Conservation (phyloP, 1,284 basidiomycete species). For the Cutaneotrichosporon cyanovorans region DNA sequence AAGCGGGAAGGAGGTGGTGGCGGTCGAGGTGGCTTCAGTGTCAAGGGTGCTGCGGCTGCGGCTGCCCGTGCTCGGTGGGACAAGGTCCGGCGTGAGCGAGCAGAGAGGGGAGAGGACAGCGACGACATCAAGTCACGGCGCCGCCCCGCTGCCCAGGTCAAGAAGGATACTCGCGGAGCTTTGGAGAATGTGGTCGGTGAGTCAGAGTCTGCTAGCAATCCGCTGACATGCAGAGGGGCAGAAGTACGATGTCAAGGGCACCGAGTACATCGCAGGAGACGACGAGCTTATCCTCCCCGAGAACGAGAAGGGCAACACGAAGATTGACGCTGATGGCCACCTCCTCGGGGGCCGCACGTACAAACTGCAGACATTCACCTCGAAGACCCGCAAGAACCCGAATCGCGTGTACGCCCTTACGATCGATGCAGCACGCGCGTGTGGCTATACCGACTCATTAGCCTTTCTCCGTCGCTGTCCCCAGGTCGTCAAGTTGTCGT, state of each 20-base stretch:
- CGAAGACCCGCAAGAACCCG: conserved; percentile 67
- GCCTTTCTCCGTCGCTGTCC: conserved; percentile 93
- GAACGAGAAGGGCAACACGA: conserved; percentile 80
- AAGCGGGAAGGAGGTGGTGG: conserved; percentile 34
- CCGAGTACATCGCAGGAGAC: conserved; percentile 68
- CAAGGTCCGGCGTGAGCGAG: conserved; percentile 35
- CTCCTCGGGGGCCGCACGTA: conserved; percentile 78
- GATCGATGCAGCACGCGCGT: conserved; percentile 91
- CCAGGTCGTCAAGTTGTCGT: conserved; percentile 80
- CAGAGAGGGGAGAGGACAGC: conserved; percentile 36
- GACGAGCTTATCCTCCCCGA: conserved; percentile 81
- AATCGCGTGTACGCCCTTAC: conserved; percentile 87
- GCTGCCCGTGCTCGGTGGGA: conserved; percentile 42
- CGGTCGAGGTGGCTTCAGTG: conserved; percentile 39
- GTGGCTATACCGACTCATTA: conserved; percentile 90
- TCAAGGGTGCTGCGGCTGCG: conserved; percentile 42
- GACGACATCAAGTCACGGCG: conserved; percentile 18
- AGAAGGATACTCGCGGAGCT: conserved; percentile 19
- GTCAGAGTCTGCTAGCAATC: conserved; percentile 2
- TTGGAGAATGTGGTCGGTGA: conserved; percentile 24
- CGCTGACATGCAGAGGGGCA: conserved; percentile 5
- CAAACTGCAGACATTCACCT: conserved; percentile 78
- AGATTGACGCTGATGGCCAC: conserved; percentile 78
- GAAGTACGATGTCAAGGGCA: conserved; percentile 54
- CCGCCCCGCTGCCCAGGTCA: conserved; percentile 3